Evolutionary conservation across 2,329 filamentous ascomycete species (phyloP).

Genomic region (Fusarium sp.): DNA sequence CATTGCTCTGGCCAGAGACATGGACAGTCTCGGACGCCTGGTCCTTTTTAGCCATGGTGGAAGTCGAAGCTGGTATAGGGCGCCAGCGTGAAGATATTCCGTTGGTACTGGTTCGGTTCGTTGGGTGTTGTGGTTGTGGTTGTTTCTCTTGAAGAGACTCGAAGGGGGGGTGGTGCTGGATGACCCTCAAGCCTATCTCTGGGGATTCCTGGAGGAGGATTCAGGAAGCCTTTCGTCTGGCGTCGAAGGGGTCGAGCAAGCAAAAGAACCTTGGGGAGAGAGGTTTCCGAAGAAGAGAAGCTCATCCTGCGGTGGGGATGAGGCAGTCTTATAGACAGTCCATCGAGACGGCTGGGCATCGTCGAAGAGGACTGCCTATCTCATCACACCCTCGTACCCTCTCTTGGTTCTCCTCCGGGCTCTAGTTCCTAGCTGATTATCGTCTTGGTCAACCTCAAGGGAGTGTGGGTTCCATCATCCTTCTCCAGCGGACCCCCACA

Average conservation of each 20-base stretch:
- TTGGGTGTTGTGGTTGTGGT: neutral
- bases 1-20: constrained; percentile 55
- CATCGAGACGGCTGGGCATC: constrained; percentile 21
- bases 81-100: constrained; percentile 34
- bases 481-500: constrained; percentile 41
- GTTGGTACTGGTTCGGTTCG: constrained; percentile 18
- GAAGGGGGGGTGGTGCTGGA: constrained; percentile 4
- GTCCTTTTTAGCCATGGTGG: constrained; percentile 43
- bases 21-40: constrained; percentile 39
- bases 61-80: constrained; percentile 26
- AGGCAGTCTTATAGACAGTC: constrained; percentile 46
- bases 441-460: constrained; percentile 20
- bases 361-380: constrained; percentile 35
- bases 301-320: constrained; percentile 35
- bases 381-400: constrained; percentile 24
- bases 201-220: constrained; percentile 38
- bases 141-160: constrained; percentile 17
- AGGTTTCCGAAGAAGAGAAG: constrained; percentile 19
- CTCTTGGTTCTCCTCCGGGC: constrained; percentile 20
- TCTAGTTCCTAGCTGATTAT: constrained; percentile 34
- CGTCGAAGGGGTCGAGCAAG: constrained; percentile 36
- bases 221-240: constrained; percentile 45
- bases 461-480: constrained; percentile 24
- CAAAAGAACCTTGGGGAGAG: constrained; percentile 33
- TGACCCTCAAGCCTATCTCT: constrained; percentile 38